A percentile compares a stretch with the other conserved stretches of the same genome.
phyloP scores from a whole-genome alignment of 1,284 basidiomycete species.

The Vanrija pseudolonga region DNA sequence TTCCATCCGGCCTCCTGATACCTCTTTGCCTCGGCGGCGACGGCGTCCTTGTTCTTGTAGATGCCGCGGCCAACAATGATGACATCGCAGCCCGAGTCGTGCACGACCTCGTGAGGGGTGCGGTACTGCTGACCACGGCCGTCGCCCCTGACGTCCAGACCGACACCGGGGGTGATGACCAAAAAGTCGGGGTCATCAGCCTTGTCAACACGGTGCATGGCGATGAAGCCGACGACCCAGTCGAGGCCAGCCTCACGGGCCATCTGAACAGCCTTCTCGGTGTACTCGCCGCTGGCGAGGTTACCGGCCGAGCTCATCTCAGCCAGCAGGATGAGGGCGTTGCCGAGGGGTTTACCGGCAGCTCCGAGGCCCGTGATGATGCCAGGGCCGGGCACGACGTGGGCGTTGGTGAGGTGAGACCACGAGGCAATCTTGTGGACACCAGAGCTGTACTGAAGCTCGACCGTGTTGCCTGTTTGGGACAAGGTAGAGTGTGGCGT shows the following conservation, averaged over 20 bases:
- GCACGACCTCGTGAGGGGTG: constrained; percentile 80
- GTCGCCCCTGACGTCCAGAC: constrained; percentile 77
- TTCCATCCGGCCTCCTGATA: constrained; percentile 87
- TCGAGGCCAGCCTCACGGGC: constrained; percentile 67
- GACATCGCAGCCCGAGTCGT: constrained; percentile 85
- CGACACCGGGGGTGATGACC: constrained; percentile 89
- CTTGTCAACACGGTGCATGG: constrained; percentile 73
- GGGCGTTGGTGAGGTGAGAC: constrained; percentile 97
- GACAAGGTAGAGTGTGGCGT: constrained; percentile 2
- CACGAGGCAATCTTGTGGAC: constrained; percentile 91
- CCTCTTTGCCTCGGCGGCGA: constrained; percentile 68
- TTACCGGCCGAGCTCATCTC: constrained; percentile 94
- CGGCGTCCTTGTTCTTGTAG: constrained; percentile 65
- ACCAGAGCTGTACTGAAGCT: constrained; percentile 88
- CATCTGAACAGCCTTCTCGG: constrained; percentile 79
- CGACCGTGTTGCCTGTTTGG: constrained; percentile 86
- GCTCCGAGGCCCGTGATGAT: constrained; percentile 83
- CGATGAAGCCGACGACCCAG: constrained; percentile 95
- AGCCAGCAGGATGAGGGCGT: constrained; percentile 86
- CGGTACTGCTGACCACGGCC: constrained; percentile 94
- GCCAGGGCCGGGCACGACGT: constrained; percentile 89
- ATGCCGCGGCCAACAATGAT: constrained; percentile 98
- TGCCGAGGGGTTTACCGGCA: constrained; percentile 75
- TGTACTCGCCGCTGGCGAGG: constrained; percentile 81
- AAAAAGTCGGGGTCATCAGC: constrained; percentile 69